Evolutionary conservation across 306 rosid genomes (phyloP).

Genomic region (Ammopiptanthus mongolicus): DNA sequence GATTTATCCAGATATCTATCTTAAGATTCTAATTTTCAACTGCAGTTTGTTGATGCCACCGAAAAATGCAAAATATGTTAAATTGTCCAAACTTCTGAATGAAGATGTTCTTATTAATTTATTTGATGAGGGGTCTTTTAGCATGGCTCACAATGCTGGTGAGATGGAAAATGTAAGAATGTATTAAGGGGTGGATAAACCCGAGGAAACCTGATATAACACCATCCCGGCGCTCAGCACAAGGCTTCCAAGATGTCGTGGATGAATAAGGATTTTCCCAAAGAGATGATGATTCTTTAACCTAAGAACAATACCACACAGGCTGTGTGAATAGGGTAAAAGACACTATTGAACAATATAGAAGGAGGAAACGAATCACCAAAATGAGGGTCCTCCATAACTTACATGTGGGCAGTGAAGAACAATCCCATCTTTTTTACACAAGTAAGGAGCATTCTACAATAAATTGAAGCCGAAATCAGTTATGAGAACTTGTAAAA

Average conservation of each 20-base stretch:
- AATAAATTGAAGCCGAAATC: conserved; percentile 18
- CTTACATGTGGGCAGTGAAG: conserved; percentile 96
- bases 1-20: background rate
- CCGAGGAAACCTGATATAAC: conserved; percentile 60
- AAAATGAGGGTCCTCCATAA: conserved; percentile 19
- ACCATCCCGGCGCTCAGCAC: conserved; percentile 90
- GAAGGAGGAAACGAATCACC: background rate
- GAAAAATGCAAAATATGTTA: background rate
- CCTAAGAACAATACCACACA: conserved; percentile 37
- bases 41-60: background rate
- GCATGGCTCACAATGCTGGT: background rate
- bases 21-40: background rate
- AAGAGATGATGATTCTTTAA: conserved; percentile 83
- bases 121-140: background rate
- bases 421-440: conserved; percentile 82
- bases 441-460: conserved; percentile 89
- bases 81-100: background rate
- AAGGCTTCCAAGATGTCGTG: conserved; percentile 95
- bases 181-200: background rate
- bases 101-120: background rate
- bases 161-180: background rate
- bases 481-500: background rate
- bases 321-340: background rate
- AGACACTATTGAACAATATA: background rate
- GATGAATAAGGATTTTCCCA: conserved; percentile 98